These are phyloP conservation scores for Mariannaea sp. DNA, from an alignment of 2,329 filamentous ascomycete genomes.

Conservation along the genomic window DNA sequence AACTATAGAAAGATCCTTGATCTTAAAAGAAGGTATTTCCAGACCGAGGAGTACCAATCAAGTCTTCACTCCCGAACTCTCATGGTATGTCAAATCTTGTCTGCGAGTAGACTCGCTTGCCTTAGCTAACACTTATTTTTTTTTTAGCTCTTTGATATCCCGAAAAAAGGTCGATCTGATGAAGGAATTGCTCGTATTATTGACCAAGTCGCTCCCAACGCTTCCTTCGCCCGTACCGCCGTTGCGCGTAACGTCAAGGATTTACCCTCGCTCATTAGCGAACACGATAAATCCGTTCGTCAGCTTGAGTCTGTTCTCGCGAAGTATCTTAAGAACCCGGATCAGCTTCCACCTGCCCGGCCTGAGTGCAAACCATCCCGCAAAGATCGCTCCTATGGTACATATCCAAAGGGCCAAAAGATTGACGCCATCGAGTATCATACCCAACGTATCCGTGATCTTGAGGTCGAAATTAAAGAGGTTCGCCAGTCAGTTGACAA, in stretches of 20 bases:
- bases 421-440: constrained; percentile 95
- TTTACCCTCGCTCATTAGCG: constrained; percentile 80
- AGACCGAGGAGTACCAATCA: constrained; percentile 84
- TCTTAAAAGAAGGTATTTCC: constrained; percentile 79
- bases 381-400: constrained; percentile 70
- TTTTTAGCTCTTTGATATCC: constrained; percentile 78
- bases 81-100: constrained; percentile 54
- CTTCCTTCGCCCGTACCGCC: constrained; percentile 77
- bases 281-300: constrained; percentile 81
- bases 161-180: constrained; percentile 75
- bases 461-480: constrained; percentile 85
- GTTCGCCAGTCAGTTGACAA: constrained; percentile 82
- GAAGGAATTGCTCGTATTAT: constrained; percentile 87
- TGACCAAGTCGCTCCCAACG: constrained; percentile 77
- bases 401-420: constrained; percentile 71
- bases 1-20: constrained; percentile 78
- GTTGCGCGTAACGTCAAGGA: constrained; percentile 93
- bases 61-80: constrained; percentile 79
- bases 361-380: constrained; percentile 82
- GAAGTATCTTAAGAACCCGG: constrained; percentile 88
- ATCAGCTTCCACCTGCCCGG: constrained; percentile 74
- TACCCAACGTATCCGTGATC: constrained; percentile 78
- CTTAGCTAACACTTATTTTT: constrained; percentile 31
- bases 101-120: neutral
- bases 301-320: constrained; percentile 83